Conservation (phyloP, 2,329 filamentous ascomycete genomes). For the Teratosphaeria gauchensis region DNA sequence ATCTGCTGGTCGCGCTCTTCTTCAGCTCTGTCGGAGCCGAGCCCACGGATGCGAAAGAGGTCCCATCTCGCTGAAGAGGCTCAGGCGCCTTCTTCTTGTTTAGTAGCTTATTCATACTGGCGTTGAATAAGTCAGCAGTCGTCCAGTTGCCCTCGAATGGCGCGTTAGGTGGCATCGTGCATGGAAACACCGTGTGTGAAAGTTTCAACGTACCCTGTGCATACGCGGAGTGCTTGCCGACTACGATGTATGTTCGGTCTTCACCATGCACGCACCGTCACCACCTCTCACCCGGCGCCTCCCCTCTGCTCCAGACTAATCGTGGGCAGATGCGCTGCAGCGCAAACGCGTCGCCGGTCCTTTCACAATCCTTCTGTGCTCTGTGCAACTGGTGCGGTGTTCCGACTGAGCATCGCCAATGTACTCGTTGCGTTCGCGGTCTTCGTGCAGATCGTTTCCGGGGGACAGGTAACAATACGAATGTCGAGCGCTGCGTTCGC, state of each 20-base stretch:
- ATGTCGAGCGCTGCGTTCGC: neutral
- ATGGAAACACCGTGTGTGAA: neutral
- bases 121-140: conserved; percentile 9
- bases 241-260: neutral
- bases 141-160: neutral
- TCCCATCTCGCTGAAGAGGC: conserved; percentile 28
- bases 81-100: conserved; percentile 62
- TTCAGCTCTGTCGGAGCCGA: conserved; percentile 17
- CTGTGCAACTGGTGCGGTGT: neutral
- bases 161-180: conserved; percentile 10
- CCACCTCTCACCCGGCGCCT: neutral
- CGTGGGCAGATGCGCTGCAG: neutral
- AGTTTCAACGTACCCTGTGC: conserved; percentile 2
- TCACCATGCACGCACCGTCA: neutral
- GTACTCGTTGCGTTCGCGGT: neutral
- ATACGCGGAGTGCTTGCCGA: neutral
- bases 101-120: conserved; percentile 65
- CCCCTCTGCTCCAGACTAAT: neutral
- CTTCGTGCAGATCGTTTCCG: neutral
- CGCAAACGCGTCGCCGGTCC: neutral
- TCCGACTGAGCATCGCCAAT: neutral
- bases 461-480: neutral
- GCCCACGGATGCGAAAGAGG: conserved; percentile 11
- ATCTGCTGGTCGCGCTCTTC: conserved; percentile 24
- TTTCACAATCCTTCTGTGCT: conserved; percentile 2